Evolutionary conservation across 768 basidiomycete genomes (phyloP).

Genomic region (Boletus subparvulus): DNA sequence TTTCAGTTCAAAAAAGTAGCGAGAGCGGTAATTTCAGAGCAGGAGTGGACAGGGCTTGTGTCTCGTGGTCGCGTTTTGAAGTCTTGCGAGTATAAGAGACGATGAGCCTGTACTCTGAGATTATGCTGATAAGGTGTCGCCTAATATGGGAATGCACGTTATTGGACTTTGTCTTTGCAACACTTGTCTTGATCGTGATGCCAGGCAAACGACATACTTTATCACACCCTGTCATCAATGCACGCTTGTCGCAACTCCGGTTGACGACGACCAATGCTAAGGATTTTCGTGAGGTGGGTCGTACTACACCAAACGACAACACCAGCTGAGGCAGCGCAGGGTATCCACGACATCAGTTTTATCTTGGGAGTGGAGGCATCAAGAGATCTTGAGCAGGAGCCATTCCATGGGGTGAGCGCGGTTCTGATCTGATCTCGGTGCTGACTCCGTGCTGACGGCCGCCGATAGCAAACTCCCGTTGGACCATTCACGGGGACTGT

Average conservation of each 20-base stretch:
- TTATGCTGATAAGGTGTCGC: background rate
- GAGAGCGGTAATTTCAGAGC: constrained; percentile 45
- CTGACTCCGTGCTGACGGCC: background rate
- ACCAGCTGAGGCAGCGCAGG: constrained; percentile 41
- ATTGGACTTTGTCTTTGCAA: background rate
- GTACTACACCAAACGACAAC: background rate
- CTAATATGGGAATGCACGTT: background rate
- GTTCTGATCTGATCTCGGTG: background rate
- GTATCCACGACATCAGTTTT: constrained; percentile 70
- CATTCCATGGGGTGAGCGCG: constrained; percentile 61
- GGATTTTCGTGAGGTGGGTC: constrained; percentile 73
- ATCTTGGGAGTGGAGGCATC: constrained; percentile 85
- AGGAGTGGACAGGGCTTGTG: constrained; percentile 60
- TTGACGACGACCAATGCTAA: constrained; percentile 59
- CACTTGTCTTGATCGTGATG: constrained; percentile 23
- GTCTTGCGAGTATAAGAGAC: constrained; percentile 90
- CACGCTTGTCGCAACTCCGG: constrained; percentile 70
- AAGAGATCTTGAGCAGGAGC: constrained; percentile 58
- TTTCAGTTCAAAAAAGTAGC: constrained; percentile 75
- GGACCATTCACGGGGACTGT: constrained; percentile 72
- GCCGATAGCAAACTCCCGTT: constrained; percentile 69
- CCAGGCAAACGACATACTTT: constrained; percentile 48
- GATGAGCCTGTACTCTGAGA: constrained; percentile 46
- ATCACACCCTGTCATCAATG: constrained; percentile 71
- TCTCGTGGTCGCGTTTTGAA: constrained; percentile 62